Evolutionary conservation across 2,329 filamentous ascomycete species (phyloP).

Genomic region (Hypoxylon sp.): DNA sequence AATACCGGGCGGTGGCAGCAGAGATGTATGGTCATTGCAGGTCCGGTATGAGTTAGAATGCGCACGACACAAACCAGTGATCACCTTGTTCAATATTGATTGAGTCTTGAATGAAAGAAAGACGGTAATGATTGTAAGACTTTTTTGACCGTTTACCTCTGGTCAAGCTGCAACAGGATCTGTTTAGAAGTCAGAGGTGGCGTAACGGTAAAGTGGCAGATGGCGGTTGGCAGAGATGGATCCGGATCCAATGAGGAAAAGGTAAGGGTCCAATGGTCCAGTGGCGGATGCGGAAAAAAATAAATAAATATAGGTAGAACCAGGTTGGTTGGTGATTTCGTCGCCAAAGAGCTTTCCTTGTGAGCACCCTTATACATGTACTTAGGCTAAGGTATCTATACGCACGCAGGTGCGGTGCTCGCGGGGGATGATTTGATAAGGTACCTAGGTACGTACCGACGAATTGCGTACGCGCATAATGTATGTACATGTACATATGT

Average conservation of each 20-base stretch:
- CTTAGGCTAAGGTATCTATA: conserved; percentile 29
- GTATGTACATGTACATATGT: neutral
- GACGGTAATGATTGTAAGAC: neutral
- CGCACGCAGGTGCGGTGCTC: neutral
- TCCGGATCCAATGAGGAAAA: conserved; percentile 2
- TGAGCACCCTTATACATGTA: conserved; percentile 17
- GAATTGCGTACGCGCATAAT: conserved; percentile 2
- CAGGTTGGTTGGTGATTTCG: conserved; percentile 15
- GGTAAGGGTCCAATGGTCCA: neutral
- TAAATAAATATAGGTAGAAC: neutral
- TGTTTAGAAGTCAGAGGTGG: conserved; percentile 2
- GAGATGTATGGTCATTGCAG: conserved; percentile 21
- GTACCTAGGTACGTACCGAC: conserved; percentile 19
- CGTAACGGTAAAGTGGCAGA: neutral
- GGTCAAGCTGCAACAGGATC: neutral
- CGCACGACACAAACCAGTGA: neutral
- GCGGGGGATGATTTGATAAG: conserved; percentile 13
- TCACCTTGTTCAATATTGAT: neutral
- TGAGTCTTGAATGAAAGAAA: conserved; percentile 1
- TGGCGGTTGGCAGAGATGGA: neutral
- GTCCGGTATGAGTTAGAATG: neutral
- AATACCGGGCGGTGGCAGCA: neutral
- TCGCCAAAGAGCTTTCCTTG: conserved; percentile 11
- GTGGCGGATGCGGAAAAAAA: neutral
- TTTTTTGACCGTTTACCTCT: conserved; percentile 2